Percentiles rank a stretch among this genome's conserved stretches.
Evolutionary conservation across 1,284 basidiomycete genomes (phyloP).

Genomic region (Clitocybe nebularis): DNA sequence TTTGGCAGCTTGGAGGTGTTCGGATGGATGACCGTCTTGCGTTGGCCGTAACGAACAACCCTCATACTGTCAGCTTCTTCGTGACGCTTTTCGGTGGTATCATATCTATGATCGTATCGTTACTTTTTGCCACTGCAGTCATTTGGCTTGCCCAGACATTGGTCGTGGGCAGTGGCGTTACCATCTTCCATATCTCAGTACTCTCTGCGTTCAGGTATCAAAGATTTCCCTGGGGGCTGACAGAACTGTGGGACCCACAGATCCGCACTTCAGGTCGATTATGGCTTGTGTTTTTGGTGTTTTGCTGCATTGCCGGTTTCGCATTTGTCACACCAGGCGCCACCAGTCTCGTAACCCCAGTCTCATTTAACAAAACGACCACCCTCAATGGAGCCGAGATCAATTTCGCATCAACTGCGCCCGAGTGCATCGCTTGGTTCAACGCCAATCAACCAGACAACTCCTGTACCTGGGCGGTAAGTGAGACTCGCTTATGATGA

Average conservation of each 20-base stretch:
- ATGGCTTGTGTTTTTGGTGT: slow-evolving; percentile 8
- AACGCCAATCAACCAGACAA: slow-evolving; percentile 4
- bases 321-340: slow-evolving; percentile 13
- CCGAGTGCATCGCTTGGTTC: slow-evolving; percentile 13
- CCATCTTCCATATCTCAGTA: neutral
- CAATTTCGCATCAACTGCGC: slow-evolving; percentile 12
- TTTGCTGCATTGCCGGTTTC: slow-evolving; percentile 13
- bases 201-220: neutral
- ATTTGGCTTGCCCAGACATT: neutral
- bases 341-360: slow-evolving; percentile 16
- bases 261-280: neutral
- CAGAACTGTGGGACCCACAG: neutral
- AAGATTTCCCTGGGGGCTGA: neutral
- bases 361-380: slow-evolving; percentile 8
- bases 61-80: neutral
- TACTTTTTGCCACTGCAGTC: neutral
- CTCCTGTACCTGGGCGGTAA: slow-evolving; percentile 16
- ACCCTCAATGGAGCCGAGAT: slow-evolving; percentile 14
- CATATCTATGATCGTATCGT: neutral
- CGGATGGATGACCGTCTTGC: neutral
- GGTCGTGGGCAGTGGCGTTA: neutral
- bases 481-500: neutral
- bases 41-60: neutral
- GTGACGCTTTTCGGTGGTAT: neutral
- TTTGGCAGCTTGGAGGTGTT: neutral